A percentile compares a stretch with the other conserved stretches of the same genome.
phyloP scores from a whole-genome alignment of 2,329 filamentous ascomycete genomes.

The Fusarium subtropicale region DNA sequence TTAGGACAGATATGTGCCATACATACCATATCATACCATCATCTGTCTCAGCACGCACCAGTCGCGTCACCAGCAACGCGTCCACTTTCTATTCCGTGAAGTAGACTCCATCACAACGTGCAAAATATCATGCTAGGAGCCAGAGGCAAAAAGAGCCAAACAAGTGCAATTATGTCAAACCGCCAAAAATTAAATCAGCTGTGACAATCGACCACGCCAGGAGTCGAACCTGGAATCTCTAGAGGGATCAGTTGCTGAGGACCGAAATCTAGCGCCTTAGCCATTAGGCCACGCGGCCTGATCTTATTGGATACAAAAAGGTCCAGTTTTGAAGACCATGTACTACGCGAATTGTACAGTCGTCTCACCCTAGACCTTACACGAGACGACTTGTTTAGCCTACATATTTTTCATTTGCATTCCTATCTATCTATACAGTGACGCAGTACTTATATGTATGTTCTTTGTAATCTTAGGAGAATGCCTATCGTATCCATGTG shows the following conservation, averaged over 20 bases:
- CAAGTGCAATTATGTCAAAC: too few species aligned
- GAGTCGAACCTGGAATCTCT: slow-evolving; percentile 15
- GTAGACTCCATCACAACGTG: background rate
- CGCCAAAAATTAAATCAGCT: background rate
- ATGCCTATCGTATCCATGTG: too few species aligned
- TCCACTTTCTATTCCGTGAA: background rate
- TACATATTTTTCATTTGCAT: background rate
- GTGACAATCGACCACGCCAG: slow-evolving; percentile 3
- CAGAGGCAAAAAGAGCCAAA: background rate
- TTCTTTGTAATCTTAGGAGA: too few species aligned
- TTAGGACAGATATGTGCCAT: background rate
- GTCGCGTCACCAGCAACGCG: background rate
- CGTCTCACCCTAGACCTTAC: background rate
- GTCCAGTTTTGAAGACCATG: accelerated
- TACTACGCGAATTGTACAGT: accelerated
- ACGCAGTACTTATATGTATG: too few species aligned
- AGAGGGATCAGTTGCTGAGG: background rate
- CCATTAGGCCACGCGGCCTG: slow-evolving; percentile 15
- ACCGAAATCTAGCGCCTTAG: slow-evolving; percentile 17
- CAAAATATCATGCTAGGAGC: background rate
- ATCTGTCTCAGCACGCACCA: background rate
- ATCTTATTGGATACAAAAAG: background rate
- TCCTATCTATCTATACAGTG: background rate
- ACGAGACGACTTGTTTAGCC: accelerated
- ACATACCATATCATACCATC: background rate